phyloP scores from a whole-genome alignment of 495 filamentous ascomycete genomes.

The Trichoderma gamsii region DNA sequence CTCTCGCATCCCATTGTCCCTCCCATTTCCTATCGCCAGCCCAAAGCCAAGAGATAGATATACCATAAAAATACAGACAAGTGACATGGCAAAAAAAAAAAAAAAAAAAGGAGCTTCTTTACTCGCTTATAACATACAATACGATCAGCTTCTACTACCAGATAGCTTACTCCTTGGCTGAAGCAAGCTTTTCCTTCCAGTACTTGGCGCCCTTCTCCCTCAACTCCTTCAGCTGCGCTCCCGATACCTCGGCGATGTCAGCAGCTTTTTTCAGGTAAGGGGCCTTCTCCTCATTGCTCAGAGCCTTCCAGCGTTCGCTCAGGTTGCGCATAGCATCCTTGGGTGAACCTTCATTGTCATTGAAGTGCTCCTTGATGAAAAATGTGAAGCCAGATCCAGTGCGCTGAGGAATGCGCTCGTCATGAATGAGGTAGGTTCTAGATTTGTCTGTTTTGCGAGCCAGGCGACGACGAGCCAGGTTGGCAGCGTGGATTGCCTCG shows the following conservation, averaged over 20 bases:
- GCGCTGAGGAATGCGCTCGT: conserved; percentile 50
- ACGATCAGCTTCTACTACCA: too few relatives aligned
- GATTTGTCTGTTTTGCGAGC: conserved; percentile 33
- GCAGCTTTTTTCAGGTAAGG: neutral
- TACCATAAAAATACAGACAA: neutral
- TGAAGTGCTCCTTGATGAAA: conserved; percentile 32
- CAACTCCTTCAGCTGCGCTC: neutral
- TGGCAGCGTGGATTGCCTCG: conserved; percentile 54
- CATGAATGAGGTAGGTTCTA: conserved; percentile 27
- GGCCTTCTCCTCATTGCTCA: conserved; percentile 26
- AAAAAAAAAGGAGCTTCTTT: neutral
- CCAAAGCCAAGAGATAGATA: neutral
- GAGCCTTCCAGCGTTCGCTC: conserved; percentile 49
- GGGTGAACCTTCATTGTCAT: conserved; percentile 36
- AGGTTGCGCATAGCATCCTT: conserved; percentile 30
- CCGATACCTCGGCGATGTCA: neutral
- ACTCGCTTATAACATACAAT: neutral
- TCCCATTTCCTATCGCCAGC: neutral
- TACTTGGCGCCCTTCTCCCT: neutral
- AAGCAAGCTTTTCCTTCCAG: conserved; percentile 10
- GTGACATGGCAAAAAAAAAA: neutral
- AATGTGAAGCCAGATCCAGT: conserved; percentile 32
- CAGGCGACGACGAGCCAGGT: conserved; percentile 53
- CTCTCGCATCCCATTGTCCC: neutral
- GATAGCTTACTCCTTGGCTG: neutral